Percentiles rank a stretch among this genome's conserved stretches.
phyloP scores from a whole-genome alignment of 2,329 filamentous ascomycete genomes.

The Chaetomiaceae sp. region DNA sequence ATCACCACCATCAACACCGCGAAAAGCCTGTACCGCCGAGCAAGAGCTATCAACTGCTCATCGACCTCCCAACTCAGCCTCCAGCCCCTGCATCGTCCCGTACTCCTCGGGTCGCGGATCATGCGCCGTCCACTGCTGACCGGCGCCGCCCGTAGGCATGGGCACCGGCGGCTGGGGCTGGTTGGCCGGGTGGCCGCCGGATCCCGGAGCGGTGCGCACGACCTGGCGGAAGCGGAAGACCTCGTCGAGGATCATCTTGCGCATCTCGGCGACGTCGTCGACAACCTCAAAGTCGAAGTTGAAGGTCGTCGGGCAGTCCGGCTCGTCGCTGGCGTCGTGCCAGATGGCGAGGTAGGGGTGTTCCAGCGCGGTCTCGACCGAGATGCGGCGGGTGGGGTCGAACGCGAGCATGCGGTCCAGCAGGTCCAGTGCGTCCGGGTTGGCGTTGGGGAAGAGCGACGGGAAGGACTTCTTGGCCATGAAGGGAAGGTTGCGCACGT shows the following conservation, averaged over 20 bases:
- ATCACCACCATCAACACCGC: background rate
- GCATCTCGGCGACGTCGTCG: conserved; percentile 92
- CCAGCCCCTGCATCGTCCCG: conserved; percentile 46
- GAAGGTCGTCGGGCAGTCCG: conserved; percentile 86
- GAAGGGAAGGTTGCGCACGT: conserved; percentile 90
- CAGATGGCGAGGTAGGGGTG: conserved; percentile 96
- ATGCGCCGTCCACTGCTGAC: conserved; percentile 53
- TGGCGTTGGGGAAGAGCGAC: conserved; percentile 85
- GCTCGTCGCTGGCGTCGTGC: conserved; percentile 97
- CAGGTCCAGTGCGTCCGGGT: conserved; percentile 91
- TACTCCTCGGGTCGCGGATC: conserved; percentile 60
- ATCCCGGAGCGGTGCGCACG: conserved; percentile 49
- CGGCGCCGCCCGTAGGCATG: conserved; percentile 43
- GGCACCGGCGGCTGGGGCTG: conserved; percentile 42
- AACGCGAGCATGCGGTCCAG: conserved; percentile 97
- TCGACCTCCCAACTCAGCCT: conserved; percentile 53
- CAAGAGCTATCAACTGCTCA: conserved; percentile 9
- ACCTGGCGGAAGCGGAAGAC: conserved; percentile 75
- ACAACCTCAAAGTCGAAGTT: conserved; percentile 99
- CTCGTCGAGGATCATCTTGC: conserved; percentile 95
- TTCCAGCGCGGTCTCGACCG: conserved; percentile 90
- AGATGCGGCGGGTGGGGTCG: conserved; percentile 88
- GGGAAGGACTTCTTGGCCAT: conserved; percentile 94
- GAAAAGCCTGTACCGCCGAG: background rate
- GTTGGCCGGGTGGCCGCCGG: conserved; percentile 31